Percentiles rank a stretch among this genome's conserved stretches.
Conservation (phyloP, 1,284 basidiomycete species). For the Ganoderma leucocontextum region DNA sequence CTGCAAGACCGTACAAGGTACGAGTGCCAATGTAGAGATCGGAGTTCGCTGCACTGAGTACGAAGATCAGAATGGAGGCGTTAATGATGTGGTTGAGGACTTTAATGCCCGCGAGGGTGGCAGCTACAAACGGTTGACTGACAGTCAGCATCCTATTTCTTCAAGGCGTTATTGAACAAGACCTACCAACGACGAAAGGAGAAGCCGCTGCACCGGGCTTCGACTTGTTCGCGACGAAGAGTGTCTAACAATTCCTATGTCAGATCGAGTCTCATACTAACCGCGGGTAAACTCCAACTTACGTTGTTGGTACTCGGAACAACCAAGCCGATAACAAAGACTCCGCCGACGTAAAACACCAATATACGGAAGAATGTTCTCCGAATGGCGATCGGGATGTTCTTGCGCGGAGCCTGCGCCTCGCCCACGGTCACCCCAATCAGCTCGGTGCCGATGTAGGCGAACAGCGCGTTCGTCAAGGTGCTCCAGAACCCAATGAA, state of each 20-base stretch:
- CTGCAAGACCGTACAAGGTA: slow-evolving; percentile 72
- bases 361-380: slow-evolving; percentile 65
- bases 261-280: not conserved
- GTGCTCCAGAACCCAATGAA: slow-evolving; percentile 73
- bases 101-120: slow-evolving; percentile 60
- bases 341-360: slow-evolving; percentile 77
- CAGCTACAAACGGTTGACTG: slow-evolving; percentile 47
- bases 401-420: slow-evolving; percentile 63
- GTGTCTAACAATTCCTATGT: slow-evolving; percentile 37
- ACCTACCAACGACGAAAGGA: slow-evolving; percentile 77
- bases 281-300: slow-evolving; percentile 13
- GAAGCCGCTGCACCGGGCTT: slow-evolving; percentile 75
- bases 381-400: slow-evolving; percentile 63
- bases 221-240: slow-evolving; percentile 66
- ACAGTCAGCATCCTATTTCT: slow-evolving; percentile 15
- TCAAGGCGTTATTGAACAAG: slow-evolving; percentile 45
- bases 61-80: slow-evolving; percentile 78
- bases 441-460: slow-evolving; percentile 69
- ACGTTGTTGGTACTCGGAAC: slow-evolving; percentile 50
- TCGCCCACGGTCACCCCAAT: slow-evolving; percentile 54
- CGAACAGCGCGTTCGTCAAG: slow-evolving; percentile 55
- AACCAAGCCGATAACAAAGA: slow-evolving; percentile 74
- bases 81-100: slow-evolving; percentile 76
- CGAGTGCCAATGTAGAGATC: slow-evolving; percentile 74
- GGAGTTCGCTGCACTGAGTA: slow-evolving; percentile 75